Percentiles rank a stretch among this genome's conserved stretches.
Conservation (phyloP, 176 grass and related monocot genomes). For the Bothriochloa decipiens region DNA sequence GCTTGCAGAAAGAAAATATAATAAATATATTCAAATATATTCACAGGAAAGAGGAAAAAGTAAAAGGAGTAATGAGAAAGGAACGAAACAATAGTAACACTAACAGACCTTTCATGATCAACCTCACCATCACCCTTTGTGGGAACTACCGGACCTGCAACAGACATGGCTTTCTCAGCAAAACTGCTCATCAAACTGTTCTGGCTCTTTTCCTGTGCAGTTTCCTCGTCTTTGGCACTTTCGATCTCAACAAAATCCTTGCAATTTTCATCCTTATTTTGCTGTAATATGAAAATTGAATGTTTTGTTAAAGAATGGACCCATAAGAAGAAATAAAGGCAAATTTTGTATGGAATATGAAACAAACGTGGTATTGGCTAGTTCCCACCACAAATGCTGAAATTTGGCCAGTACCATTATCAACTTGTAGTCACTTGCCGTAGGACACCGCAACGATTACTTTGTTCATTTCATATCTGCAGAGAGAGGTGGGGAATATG, state of each 20-base stretch:
- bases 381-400: not conserved
- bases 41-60: not conserved
- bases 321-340: constrained; percentile 5
- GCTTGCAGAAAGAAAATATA: constrained; percentile 44
- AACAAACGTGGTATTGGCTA: not conserved
- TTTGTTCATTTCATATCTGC: not conserved
- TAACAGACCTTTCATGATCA: constrained; percentile 86
- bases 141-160: constrained; percentile 86
- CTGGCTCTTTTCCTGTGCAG: constrained; percentile 60
- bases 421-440: accelerated
- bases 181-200: constrained; percentile 72
- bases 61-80: not conserved
- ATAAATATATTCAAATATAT: constrained; percentile 15
- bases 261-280: constrained; percentile 46
- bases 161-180: constrained; percentile 95
- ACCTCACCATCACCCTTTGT: constrained; percentile 78
- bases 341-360: not conserved
- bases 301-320: constrained; percentile 4
- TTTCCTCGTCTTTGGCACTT: constrained; percentile 48
- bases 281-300: constrained; percentile 32
- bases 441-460: not conserved
- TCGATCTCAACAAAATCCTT: not conserved
- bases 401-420: not conserved
- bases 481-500: not conserved
- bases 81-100: constrained; percentile 22